Evolutionary conservation across 306 rosid species (phyloP), one percentile per base, ranked within the genome.

Genomic region (Cotoneaster glaucophyllus): DNA sequence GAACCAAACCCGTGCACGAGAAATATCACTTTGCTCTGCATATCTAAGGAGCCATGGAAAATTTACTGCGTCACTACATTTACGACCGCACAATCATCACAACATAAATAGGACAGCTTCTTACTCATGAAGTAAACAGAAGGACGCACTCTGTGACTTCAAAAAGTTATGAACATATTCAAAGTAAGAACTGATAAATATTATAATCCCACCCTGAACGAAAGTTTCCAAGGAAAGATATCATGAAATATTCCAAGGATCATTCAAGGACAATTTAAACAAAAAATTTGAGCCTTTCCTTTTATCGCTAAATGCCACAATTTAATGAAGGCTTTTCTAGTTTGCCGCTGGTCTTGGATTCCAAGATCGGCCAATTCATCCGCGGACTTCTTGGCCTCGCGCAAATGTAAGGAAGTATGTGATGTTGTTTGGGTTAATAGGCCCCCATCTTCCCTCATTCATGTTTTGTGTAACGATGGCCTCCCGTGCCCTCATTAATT

Each of bases 111-210:
- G 74, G 65, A 64, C 41, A 74, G 85, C 67, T 86, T 73, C 98
- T 88, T 85, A 94, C 98, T 94, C 98, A 34, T 93, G 93, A 85
- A 94, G 91, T 63, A 92, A 85, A 81, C 98, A 94, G 74, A 92
- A 94, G 31, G 97, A 92, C 62, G 98, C 90, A 68, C 89, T 84
- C 79, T 90, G 92, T 6, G 91, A 83, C 90, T 88, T 94, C 58
- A 94, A 86, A 83, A 92, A 94, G 74, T 92, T 90, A 28, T 93
- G 90, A 80, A 92, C 82, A 73, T 87, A 92, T 80, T 92, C 95
- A 25, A 90, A 86, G 92, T 90, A 94, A 26, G 95, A 90, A 83
- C 89, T 94, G 74, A 86, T 86, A 80, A 92, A 94, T 78, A 94
- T 68, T 95, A 94, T 92, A 43, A 77, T 80, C 64, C 98, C 97